Percentiles rank a stretch among this genome's conserved stretches.
These are phyloP conservation scores for Fraxinus quadrangulata DNA, from an alignment of 257 asterid genomes.

Conservation along the genomic window DNA sequence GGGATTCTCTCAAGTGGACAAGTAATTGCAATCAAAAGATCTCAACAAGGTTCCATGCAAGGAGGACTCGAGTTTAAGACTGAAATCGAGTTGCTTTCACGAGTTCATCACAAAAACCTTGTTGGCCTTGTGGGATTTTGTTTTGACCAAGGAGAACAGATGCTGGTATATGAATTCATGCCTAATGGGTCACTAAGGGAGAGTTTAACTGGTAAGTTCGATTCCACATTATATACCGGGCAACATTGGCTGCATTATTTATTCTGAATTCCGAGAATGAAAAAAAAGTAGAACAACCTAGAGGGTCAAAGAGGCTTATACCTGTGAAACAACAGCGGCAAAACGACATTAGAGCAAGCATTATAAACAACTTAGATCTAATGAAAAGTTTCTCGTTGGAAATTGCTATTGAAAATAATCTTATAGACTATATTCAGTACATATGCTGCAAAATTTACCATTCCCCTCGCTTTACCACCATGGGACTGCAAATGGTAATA, in stretches of 20 bases:
- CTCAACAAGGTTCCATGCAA: constrained; percentile 83
- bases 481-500: not conserved
- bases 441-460: not conserved
- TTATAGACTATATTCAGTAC: not conserved
- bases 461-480: not conserved
- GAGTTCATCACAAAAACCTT: constrained; percentile 95
- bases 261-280: not conserved
- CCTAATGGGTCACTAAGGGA: constrained; percentile 77
- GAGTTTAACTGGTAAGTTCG: constrained; percentile 62
- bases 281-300: not conserved
- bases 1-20: constrained; percentile 73
- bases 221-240: not conserved
- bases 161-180: constrained; percentile 89
- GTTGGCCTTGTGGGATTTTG: constrained; percentile 91
- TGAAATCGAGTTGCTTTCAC: constrained; percentile 88
- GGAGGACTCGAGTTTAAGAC: constrained; percentile 94
- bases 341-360: not conserved
- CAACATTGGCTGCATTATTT: not conserved
- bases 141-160: constrained; percentile 91
- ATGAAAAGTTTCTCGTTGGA: not conserved
- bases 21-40: constrained; percentile 76
- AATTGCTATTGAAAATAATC: not conserved
- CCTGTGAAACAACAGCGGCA: not conserved
- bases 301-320: not conserved
- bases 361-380: not conserved